Conservation (phyloP, 2,329 filamentous ascomycete genomes). For the Phoma sp. region DNA sequence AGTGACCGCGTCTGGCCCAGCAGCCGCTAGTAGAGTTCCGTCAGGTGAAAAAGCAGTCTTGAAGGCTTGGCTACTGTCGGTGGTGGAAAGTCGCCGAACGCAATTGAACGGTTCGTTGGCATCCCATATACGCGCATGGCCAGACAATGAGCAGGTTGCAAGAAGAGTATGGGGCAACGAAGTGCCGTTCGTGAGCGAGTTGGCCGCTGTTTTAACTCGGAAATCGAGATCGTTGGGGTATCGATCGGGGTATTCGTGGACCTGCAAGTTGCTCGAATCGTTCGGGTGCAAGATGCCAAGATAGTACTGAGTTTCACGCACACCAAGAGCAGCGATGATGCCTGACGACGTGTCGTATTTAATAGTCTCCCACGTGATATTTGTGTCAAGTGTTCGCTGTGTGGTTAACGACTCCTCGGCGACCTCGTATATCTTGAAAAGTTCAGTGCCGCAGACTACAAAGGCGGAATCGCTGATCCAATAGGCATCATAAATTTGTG, state of each 20-base stretch:
- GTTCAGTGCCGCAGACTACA: conserved; percentile 51
- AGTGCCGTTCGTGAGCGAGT: conserved; percentile 24
- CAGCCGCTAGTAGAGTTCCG: conserved; percentile 52
- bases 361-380: conserved; percentile 45
- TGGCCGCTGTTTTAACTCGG: conserved; percentile 33
- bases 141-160: conserved; percentile 50
- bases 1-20: conserved; percentile 51
- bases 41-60: conserved; percentile 54
- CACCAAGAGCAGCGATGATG: conserved; percentile 45
- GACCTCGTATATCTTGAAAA: conserved; percentile 49
- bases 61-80: conserved; percentile 44
- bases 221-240: conserved; percentile 52
- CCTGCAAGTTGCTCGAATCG: conserved; percentile 40
- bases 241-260: conserved; percentile 40
- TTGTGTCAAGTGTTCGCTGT: conserved; percentile 41
- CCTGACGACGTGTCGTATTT: conserved; percentile 50
- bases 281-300: conserved; percentile 46
- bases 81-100: conserved; percentile 36
- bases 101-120: conserved; percentile 44
- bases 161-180: conserved; percentile 40
- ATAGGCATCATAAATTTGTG: conserved; percentile 51
- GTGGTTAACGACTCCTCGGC: conserved; percentile 31
- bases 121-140: conserved; percentile 51
- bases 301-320: conserved; percentile 33
- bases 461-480: conserved; percentile 54